Evolutionary conservation across 495 filamentous ascomycete genomes (phyloP), one percentile per base, ranked within the genome.

Genomic region (Neurospora sp.): DNA sequence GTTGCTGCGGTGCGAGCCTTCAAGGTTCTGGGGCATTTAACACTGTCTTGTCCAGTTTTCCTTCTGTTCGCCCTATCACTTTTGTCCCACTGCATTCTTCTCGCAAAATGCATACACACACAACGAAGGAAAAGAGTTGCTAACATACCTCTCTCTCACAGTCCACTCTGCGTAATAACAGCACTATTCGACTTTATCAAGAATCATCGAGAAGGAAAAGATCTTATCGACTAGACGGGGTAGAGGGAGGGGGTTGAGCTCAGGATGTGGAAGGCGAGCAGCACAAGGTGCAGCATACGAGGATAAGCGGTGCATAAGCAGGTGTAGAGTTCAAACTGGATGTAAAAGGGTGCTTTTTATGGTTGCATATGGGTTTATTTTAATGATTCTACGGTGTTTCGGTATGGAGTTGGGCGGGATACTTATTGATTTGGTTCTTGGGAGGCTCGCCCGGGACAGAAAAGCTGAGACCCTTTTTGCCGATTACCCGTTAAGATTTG

Each of bases 101-200:
- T 65, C 8, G 20, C 2, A 73, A 45, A 74, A 70, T 75, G 53
- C 20, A 12, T 12, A 18, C 2, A 7, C 53, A 8, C 5, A 61
- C 12, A 16, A 61, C 27, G 53, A 35, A 14, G 53, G 22, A 61
- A 35, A 71, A 69, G 16, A 10, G 1, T 40, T 35, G 69, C 22
- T 48, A 40, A 68, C 42, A 41, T 61, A 53, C 44, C 27, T 39
- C 9, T 39, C 6, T 3, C 20, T 42, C 71, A 22, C 71, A 80
- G 78, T 5, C 72, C 75, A 38, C 69, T 80, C 14, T 61, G 68
- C 44, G 40, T 80, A 2, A 41, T 68, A 68, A 80, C 74, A 9
- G 77, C 77, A 8, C 59, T 78, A 8, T 76, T 73, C 22, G 79
- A 80, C 70, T 73, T 72, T n/a, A 61, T 79, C 37, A 80, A 80